Base-by-base conservation (phyloP, 2,329 filamentous ascomycete species). In the Aspergillus carbonarius region DNA sequence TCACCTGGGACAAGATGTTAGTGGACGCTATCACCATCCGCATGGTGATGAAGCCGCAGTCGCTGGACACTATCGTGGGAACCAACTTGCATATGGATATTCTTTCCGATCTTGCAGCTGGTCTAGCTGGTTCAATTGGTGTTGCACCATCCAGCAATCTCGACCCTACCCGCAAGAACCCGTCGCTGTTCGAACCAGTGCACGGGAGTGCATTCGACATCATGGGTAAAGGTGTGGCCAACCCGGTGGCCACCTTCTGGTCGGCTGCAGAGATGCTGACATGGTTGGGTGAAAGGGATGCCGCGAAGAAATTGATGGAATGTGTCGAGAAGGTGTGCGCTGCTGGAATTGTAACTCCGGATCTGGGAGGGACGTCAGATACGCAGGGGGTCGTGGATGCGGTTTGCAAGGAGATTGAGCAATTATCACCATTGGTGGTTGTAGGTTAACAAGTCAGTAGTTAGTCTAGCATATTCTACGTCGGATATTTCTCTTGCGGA, bases 101-200 rank as follows among this genome's bases (percentile, higher is more conserved):
- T 53, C 78, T 90, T 3, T 88, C 86, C 0, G 88, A 90, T 65
- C 77, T 90, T 32, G 88, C 87, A 2, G 87, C 88, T 9, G 86
- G 86, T 0, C 74, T 90, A 5, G 87, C 87, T 1, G 88, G 88
- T 0, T 87, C 83, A 1, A 90, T 90, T 60, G 88, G 88, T 9
- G 88, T 91, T 52, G 88, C 88, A 4, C 87, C 88, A 1, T 88
- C 87, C 0, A 84, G 81, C 56, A 89, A 89, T 64, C 74, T 90
- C 1, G 87, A 90, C 63, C 87, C 88, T 0, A 85, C 82, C 7
- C 75, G 83, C 18, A 72, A 81, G 62, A 84, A 83, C 60, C 85
- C 85, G 0, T 84, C 81, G 46, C 78, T 87, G 67, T 87, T 87
- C 62, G 84, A 88, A 70, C 83, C 85, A 10, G 82, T 86, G n/a